Percentiles rank a stretch among this genome's conserved stretches.
Evolutionary conservation across 1,284 basidiomycete species (phyloP).

Genomic region (Heterobasidion occidentale): DNA sequence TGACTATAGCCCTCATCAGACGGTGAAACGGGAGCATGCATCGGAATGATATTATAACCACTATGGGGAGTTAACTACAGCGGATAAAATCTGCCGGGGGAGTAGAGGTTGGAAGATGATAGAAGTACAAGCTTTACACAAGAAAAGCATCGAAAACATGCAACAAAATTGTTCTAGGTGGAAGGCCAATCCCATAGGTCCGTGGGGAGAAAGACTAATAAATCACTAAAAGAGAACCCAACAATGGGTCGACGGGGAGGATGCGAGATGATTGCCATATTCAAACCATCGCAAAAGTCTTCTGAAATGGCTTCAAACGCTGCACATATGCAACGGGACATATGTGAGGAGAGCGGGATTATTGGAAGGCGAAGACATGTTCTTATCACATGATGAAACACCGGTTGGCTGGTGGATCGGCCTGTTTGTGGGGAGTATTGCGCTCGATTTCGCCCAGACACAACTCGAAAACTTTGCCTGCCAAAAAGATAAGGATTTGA

Average conservation of each 20-base stretch:
- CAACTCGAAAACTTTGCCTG: slow-evolving; percentile 84
- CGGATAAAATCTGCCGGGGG: slow-evolving; percentile 15
- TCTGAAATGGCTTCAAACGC: no score
- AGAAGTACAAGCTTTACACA: neutral
- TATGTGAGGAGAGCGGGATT: slow-evolving; percentile 4
- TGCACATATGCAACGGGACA: slow-evolving; percentile 3
- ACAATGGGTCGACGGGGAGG: neutral
- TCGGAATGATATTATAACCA: slow-evolving; percentile 23
- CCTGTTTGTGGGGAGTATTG: slow-evolving; percentile 48
- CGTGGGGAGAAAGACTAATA: slow-evolving; percentile 8
- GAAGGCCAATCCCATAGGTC: neutral
- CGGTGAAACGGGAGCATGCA: neutral
- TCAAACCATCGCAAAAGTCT: no score
- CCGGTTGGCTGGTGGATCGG: slow-evolving; percentile 47
- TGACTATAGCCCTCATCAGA: no score
- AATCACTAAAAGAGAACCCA: slow-evolving; percentile 2
- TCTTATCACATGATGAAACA: slow-evolving; percentile 64
- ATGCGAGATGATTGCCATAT: neutral
- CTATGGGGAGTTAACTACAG: slow-evolving; percentile 22
- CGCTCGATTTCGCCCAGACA: slow-evolving; percentile 86
- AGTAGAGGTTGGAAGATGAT: neutral
- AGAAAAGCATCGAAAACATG: slow-evolving; percentile 1
- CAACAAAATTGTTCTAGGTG: slow-evolving; percentile 7
- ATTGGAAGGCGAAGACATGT: slow-evolving; percentile 1
- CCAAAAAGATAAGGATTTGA: slow-evolving; percentile 5